A percentile compares a stretch with the other conserved stretches of the same genome.
Evolutionary conservation across 2,329 filamentous ascomycete genomes (phyloP).

Genomic region (Venturiaceae sp.): DNA sequence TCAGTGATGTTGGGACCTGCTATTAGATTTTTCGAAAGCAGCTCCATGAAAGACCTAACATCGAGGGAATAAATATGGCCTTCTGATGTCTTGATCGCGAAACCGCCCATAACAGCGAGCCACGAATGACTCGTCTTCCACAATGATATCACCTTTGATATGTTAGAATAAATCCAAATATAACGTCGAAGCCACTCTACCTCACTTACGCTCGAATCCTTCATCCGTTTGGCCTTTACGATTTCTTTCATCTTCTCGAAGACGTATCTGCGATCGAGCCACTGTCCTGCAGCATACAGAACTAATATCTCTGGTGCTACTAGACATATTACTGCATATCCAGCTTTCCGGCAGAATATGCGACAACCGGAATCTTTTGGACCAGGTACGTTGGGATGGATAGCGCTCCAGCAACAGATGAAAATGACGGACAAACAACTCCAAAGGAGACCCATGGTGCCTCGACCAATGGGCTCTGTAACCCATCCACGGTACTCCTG

Average conservation of each 20-base stretch:
- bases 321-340: background rate
- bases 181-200: background rate
- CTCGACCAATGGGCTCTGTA: conserved; percentile 15
- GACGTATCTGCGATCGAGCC: background rate
- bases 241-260: background rate
- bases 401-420: conserved; percentile 21
- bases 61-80: background rate
- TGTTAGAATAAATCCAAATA: background rate
- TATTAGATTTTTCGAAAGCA: background rate
- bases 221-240: background rate
- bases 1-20: background rate
- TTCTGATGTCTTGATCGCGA: background rate
- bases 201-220: background rate
- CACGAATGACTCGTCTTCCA: background rate
- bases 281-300: background rate
- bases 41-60: background rate
- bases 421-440: conserved; percentile 22
- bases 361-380: background rate
- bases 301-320: background rate
- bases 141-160: background rate
- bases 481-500: conserved; percentile 9
- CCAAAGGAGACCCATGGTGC: conserved; percentile 23
- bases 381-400: conserved; percentile 21
- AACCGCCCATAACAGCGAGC: background rate
- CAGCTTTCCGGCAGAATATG: background rate